Conservation (phyloP, 2,329 filamentous ascomycete genomes). For the Colletotrichum theobromicola region DNA sequence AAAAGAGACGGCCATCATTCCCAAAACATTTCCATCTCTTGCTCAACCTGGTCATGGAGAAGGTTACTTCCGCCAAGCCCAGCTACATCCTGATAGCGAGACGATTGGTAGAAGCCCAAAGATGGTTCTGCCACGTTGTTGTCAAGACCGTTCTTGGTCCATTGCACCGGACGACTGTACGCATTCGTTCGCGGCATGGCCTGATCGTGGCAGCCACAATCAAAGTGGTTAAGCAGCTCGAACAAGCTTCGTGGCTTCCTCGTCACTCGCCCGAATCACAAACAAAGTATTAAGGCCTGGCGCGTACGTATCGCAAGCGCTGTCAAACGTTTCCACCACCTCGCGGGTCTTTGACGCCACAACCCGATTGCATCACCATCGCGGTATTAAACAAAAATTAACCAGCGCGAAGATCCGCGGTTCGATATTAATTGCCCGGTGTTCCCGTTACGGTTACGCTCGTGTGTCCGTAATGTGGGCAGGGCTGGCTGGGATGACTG, state of each 20-base stretch:
- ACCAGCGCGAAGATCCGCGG: background rate
- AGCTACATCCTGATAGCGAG: background rate
- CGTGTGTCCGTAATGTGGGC: conserved; percentile 1
- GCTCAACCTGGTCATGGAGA: background rate
- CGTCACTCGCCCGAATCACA: background rate
- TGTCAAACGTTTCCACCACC: background rate
- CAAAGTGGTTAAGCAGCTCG: background rate
- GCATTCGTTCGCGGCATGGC: background rate
- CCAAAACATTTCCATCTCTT: background rate
- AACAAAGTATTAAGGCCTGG: background rate
- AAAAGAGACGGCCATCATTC: background rate
- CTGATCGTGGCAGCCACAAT: background rate
- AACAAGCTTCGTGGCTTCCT: background rate
- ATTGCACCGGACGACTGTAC: background rate
- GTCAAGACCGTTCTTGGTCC: background rate
- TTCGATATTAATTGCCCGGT: background rate
- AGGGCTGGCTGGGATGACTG: background rate
- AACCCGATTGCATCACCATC: background rate
- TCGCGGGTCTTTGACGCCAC: background rate
- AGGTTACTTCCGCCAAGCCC: background rate
- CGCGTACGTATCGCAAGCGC: background rate
- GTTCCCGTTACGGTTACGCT: background rate
- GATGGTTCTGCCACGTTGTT: background rate
- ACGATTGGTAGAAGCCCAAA: background rate
- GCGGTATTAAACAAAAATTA: background rate